A percentile compares a stretch with the other conserved stretches of the same genome.
Conservation (phyloP, 306 rosid species). For the Cajanus cajan region DNA sequence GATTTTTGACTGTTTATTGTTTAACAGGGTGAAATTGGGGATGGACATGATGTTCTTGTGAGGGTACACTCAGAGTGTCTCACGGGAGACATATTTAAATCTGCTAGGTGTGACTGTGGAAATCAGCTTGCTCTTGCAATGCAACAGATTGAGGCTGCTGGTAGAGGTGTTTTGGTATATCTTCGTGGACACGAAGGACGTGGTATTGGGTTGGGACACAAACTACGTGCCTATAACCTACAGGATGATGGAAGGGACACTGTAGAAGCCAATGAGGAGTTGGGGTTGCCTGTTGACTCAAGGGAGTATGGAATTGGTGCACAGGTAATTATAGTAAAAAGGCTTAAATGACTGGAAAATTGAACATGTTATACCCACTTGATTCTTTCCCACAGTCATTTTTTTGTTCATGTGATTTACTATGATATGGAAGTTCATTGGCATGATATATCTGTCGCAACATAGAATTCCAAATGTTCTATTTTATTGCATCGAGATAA, state of each 20-base stretch:
- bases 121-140: conserved; percentile 83
- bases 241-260: conserved; percentile 87
- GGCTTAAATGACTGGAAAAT: background rate
- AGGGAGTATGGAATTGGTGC: conserved; percentile 97
- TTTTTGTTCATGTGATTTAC: conserved; percentile 15
- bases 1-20: conserved; percentile 19
- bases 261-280: conserved; percentile 93
- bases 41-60: conserved; percentile 86
- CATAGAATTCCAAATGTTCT: background rate
- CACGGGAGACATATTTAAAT: conserved; percentile 93
- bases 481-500: background rate
- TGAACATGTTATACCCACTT: background rate
- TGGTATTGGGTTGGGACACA: conserved; percentile 96
- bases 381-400: background rate
- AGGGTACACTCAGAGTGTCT: conserved; percentile 98
- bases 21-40: conserved; percentile 84
- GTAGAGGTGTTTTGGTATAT: conserved; percentile 85
- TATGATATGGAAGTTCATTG: background rate
- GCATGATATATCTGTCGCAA: conserved; percentile 1
- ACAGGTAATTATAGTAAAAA: conserved; percentile 56
- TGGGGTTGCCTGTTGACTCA: conserved; percentile 94
- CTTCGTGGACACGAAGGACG: conserved; percentile 98
- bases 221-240: conserved; percentile 86
- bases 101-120: conserved; percentile 96
- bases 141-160: conserved; percentile 92